Conservation (phyloP, 176 grass and related monocot genomes). For the Carex myosuroides region DNA sequence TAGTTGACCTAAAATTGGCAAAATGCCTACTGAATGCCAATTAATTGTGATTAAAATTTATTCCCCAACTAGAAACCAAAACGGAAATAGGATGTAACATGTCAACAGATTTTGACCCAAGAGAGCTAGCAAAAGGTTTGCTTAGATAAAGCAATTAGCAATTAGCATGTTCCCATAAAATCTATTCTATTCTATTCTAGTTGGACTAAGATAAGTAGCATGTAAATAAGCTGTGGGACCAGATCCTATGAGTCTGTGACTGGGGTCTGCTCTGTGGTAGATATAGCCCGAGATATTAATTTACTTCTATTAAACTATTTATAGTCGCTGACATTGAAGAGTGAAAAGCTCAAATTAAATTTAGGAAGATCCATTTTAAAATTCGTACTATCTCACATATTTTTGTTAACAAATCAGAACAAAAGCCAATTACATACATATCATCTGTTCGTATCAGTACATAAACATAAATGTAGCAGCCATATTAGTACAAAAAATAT, state of each 20-base stretch:
- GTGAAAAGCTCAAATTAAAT: too few species aligned
- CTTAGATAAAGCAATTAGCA: not conserved
- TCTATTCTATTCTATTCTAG: not conserved
- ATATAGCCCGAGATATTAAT: not conserved
- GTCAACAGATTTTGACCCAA: not conserved
- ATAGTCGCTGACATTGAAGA: too few species aligned
- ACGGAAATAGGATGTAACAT: not conserved
- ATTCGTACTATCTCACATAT: too few species aligned
- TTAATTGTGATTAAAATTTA: not conserved
- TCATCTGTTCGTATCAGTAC: too few species aligned
- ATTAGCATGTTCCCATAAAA: not conserved
- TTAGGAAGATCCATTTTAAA: too few species aligned
- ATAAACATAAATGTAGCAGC: too few species aligned
- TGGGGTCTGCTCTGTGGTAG: not conserved
- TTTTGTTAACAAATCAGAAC: too few species aligned
- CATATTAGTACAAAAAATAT: too few species aligned
- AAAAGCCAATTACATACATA: too few species aligned
- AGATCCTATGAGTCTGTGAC: not conserved
- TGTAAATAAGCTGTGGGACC: not conserved
- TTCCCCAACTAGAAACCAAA: not conserved
- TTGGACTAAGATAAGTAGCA: not conserved
- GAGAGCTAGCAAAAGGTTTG: not conserved
- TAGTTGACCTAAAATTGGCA: not conserved
- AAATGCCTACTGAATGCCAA: not conserved
- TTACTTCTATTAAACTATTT: too few species aligned